phyloP scores from a whole-genome alignment of 768 basidiomycete genomes.

The Panellus pusillus region DNA sequence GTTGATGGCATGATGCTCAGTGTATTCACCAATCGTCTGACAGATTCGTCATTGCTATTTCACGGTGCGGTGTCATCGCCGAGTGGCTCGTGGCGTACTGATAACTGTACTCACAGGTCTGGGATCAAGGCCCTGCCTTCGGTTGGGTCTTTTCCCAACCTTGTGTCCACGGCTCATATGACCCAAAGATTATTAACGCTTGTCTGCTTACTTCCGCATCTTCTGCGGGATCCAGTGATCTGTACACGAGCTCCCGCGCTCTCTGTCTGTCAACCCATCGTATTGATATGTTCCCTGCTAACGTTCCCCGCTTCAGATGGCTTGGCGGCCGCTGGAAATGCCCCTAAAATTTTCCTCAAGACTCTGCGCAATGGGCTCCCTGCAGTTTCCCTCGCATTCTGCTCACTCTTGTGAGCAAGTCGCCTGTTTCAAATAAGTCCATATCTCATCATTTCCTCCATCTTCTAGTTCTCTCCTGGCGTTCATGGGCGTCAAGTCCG shows the following conservation, averaged over 20 bases:
- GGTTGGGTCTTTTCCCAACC: slow-evolving; percentile 35
- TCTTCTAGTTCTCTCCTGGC: slow-evolving; percentile 30
- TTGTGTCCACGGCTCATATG: not conserved
- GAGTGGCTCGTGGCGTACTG: not conserved
- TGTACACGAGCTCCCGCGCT: slow-evolving; percentile 87
- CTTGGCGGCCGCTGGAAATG: slow-evolving; percentile 76
- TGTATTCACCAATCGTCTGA: not conserved
- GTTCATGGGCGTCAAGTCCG: slow-evolving; percentile 69
- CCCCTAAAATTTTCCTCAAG: slow-evolving; percentile 74
- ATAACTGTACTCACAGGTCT: slow-evolving; percentile 38
- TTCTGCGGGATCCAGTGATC: slow-evolving; percentile 87
- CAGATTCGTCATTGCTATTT: slow-evolving; percentile 84
- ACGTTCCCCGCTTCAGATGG: slow-evolving; percentile 52
- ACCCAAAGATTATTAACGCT: slow-evolving; percentile 69
- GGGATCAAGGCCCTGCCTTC: slow-evolving; percentile 88
- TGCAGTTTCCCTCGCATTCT: slow-evolving; percentile 66
- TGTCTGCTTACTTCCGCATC: slow-evolving; percentile 86
- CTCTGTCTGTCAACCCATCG: slow-evolving; percentile 57
- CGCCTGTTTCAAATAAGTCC: not conserved
- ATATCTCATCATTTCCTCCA: not conserved
- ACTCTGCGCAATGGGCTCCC: slow-evolving; percentile 78
- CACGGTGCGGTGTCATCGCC: slow-evolving; percentile 20
- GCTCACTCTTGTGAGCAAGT: slow-evolving; percentile 48
- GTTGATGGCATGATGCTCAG: not conserved
- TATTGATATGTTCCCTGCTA: slow-evolving; percentile 1